Evolutionary conservation across 164 flowering plant species (phyloP), one percentile per base, ranked within the genome.

Genomic region (Umbilicus rupestris): DNA sequence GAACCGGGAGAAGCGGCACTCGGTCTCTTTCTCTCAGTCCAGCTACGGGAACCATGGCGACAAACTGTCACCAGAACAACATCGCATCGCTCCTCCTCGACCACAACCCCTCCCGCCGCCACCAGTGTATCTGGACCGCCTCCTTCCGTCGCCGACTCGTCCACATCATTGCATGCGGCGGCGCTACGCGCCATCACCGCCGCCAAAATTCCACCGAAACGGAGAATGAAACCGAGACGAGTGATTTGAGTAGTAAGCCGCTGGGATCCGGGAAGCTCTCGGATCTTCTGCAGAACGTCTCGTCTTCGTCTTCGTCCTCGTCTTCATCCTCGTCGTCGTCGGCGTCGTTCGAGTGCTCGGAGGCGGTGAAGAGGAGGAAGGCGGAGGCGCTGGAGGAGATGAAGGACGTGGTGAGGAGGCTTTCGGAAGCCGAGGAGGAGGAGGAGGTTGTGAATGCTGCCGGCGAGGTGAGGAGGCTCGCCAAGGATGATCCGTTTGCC

Each of bases 401-500:
- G 26, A 66, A 50, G 46, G 57, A 46, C 16, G 69, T 37, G 28
- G 69, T 66, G 14, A 35, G 41, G 26, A 41, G 62, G 33, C 71
- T 76, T 68, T 14, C 64, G 55, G 30, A 76, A 62, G 64, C 83
- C 75, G 14, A 83, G 71, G 20, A 82, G 68, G 65, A 52, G 46
- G 73, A 63, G 65, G 62, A 62, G 20, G 35, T 67, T 10, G 7
- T 39, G n/a, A 69, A 24, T 19, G 82, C 77, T 3, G 81, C 82
- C 15, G 17, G 63, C 0, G 73, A 70, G 14, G 89, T 90, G 55
- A 80, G 97, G 73, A 68, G 77, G 79, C 73, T 85, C 3, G 82
- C 94, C 10, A 90, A 86, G 77, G 97, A 87, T 9, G 85, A 87
- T 68, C 46, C 81, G 1, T 82, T 74, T 33, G 90, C 87, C 0